A percentile compares a stretch with the other conserved stretches of the same genome.
Evolutionary conservation across 768 basidiomycete species (phyloP).

Genomic region (Suillus decipiens): DNA sequence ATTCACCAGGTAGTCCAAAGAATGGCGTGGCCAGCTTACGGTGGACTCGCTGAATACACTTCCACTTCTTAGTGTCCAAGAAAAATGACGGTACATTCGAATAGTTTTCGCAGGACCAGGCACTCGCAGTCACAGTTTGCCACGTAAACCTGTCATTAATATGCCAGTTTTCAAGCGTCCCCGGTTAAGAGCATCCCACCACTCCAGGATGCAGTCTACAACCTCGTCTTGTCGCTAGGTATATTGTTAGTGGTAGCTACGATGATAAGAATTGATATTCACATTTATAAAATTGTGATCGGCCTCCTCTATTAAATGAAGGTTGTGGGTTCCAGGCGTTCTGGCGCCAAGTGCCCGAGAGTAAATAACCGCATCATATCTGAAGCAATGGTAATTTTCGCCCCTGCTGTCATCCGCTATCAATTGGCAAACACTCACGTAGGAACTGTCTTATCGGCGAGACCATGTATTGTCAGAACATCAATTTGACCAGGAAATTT

Average conservation of each 20-base stretch:
- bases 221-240: slow-evolving; percentile 62
- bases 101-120: not conserved
- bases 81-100: not conserved
- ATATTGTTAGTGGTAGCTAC: slow-evolving; percentile 4
- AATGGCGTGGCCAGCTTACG: not conserved
- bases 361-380: slow-evolving; percentile 75
- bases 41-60: not conserved
- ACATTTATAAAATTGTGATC: slow-evolving; percentile 80
- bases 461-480: slow-evolving; percentile 75
- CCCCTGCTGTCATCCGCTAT: not conserved
- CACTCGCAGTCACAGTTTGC: slow-evolving; percentile 41
- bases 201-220: slow-evolving; percentile 65
- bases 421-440: slow-evolving; percentile 47
- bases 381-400: slow-evolving; percentile 28
- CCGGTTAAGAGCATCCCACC: slow-evolving; percentile 54
- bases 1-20: not conserved
- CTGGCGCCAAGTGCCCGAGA: slow-evolving; percentile 58
- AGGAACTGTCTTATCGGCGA: slow-evolving; percentile 66
- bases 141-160: slow-evolving; percentile 58
- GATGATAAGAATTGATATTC: slow-evolving; percentile 4
- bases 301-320: slow-evolving; percentile 70
- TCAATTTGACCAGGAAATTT: slow-evolving; percentile 62
- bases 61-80: not conserved
- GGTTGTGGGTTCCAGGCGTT: slow-evolving; percentile 67
- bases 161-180: slow-evolving; percentile 61